Base-by-base conservation (phyloP, 805 yeast species). In the Saccharomyces mikatae region DNA sequence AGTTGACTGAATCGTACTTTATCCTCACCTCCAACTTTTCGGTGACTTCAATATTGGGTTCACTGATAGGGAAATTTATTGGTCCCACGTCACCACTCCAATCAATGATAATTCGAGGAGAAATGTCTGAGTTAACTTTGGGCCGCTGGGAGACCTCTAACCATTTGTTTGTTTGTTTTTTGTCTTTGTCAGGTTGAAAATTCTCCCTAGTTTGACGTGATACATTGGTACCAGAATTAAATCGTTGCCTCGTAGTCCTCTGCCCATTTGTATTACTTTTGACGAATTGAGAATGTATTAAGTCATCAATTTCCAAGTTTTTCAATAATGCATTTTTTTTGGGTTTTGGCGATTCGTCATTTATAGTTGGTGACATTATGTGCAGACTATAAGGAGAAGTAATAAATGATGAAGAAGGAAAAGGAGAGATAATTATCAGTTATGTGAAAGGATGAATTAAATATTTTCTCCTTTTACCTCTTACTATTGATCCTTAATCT, bases 251-350 rank as follows among this genome's bases (percentile, higher is more conserved):
- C 10, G 44, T 36, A 8, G 13, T 36, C 9, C 44, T 36, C 4
- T 36, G 22, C 10, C 44, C 44, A 17, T 36, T 36, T 36, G 44
- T 36, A 36, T 36, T 17, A 2, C 24, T 36, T 46, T 17, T 6
- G 30, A 57, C 52, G 13, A 54, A 50, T 26, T 62, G 54, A n/a
- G 67, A 61, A 54, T 63, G 65, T 4, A 63, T 51, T 50, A 63
- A 62, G 47, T 65, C 69, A 21, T 60, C 57, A n/a, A 65, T 60
- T n/a, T 55, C 58, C 17, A 65, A 51, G 36, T 56, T 59, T 51
- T 57, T 54, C 46, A 65, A 52, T 22, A 65, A 49, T 8, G 26
- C 28, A 22, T 17, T 30, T 48, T 24, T 48, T 22, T 24, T 48
- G 3, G 24, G 21, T 17, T 27, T 29, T n/a, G 44, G 21, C 44